Conservation (phyloP, 2,329 filamentous ascomycete species). For the Saccharata proteae region DNA sequence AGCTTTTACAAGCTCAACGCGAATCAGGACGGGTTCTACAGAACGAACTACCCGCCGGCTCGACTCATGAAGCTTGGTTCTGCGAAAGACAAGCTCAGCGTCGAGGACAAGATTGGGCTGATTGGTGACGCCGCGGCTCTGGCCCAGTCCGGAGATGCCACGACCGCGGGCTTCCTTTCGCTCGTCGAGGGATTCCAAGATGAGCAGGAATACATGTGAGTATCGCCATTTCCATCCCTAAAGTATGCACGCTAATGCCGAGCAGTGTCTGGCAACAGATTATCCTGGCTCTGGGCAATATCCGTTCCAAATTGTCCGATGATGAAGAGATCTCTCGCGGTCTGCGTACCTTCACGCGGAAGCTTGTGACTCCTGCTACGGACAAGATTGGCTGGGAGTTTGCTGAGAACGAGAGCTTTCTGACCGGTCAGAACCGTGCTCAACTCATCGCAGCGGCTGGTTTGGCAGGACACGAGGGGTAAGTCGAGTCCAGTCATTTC, state of each 20-base stretch:
- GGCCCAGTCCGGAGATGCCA: constrained; percentile 74
- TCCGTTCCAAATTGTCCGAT: constrained; percentile 76
- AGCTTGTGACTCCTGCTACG: constrained; percentile 62
- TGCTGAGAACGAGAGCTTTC: constrained; percentile 63
- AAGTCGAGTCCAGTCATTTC: no score
- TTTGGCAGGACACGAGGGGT: constrained; percentile 62
- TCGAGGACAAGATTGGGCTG: constrained; percentile 85
- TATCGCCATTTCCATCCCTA: neutral
- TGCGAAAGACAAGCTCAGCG: constrained; percentile 62
- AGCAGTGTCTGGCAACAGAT: constrained; percentile 71
- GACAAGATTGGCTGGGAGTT: constrained; percentile 81
- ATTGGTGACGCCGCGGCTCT: constrained; percentile 83
- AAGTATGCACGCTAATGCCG: constrained; percentile 6
- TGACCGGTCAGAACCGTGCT: constrained; percentile 71
- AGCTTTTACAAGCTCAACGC: constrained; percentile 92
- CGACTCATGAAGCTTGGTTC: constrained; percentile 70
- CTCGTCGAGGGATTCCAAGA: constrained; percentile 74
- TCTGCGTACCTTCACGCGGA: constrained; percentile 66
- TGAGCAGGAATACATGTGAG: constrained; percentile 67
- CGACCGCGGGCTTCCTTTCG: constrained; percentile 67
- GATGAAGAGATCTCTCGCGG: constrained; percentile 60
- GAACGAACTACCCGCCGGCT: constrained; percentile 82
- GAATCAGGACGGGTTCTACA: constrained; percentile 78
- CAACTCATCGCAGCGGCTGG: constrained; percentile 67
- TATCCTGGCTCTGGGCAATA: constrained; percentile 58